A percentile compares a stretch with the other conserved stretches of the same genome.
Conservation (phyloP, 371 early-diverging fungal genomes). For the Mortierella sp. region DNA sequence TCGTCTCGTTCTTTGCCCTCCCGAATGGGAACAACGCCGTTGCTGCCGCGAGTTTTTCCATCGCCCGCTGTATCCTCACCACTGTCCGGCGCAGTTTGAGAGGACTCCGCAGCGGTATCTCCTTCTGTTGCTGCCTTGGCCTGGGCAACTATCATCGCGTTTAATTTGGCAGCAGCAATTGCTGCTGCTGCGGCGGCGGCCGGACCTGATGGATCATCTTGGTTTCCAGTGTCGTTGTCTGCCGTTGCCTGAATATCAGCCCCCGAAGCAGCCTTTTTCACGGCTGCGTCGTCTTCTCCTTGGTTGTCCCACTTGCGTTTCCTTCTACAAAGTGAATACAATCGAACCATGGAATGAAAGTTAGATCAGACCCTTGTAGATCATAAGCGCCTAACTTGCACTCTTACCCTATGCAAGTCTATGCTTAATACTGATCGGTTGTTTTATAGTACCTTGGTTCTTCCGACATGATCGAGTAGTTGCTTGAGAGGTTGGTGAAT, state of each 20-base stretch:
- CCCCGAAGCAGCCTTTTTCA: conserved; percentile 25
- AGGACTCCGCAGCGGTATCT: conserved; percentile 2
- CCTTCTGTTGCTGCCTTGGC: conserved; percentile 52
- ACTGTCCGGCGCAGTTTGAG: neutral
- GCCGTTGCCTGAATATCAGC: conserved; percentile 6
- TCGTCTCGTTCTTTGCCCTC: conserved; percentile 56
- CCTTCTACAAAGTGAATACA: conserved; percentile 30
- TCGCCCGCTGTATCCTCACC: neutral
- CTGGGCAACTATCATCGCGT: conserved; percentile 69
- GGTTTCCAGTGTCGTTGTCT: conserved; percentile 7
- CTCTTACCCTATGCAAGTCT: neutral
- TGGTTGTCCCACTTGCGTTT: conserved; percentile 60
- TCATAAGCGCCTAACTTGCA: neutral
- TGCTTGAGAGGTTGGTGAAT: neutral
- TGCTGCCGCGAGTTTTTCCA: neutral
- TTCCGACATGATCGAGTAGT: conserved; percentile 25
- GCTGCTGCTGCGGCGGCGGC: conserved; percentile 51
- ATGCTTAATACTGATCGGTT: neutral
- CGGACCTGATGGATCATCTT: conserved; percentile 8
- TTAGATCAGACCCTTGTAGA: neutral
- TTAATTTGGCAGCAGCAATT: conserved; percentile 66
- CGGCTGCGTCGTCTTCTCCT: conserved; percentile 35
- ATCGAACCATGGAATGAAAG: neutral
- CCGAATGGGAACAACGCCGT: conserved; percentile 11
- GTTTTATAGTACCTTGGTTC: conserved; percentile 33